Evolutionary conservation across 306 rosid genomes (phyloP).

Genomic region (Lagenaria siceraria): DNA sequence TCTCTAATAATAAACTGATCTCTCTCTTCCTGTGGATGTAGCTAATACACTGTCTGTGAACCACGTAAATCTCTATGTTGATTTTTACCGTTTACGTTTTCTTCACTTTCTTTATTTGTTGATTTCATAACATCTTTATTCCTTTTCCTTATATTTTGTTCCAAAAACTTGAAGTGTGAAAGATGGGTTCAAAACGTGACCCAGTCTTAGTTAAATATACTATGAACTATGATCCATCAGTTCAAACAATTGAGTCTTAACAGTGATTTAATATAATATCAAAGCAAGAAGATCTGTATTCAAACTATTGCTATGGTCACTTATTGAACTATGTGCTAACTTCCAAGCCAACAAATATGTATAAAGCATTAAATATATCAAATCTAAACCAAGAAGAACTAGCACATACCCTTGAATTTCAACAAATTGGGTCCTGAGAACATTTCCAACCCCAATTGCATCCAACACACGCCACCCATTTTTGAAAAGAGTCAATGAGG

Average conservation of each 20-base stretch:
- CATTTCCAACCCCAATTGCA: slow-evolving; percentile 70
- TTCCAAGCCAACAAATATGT: too few species aligned
- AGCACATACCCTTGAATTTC: slow-evolving; percentile 65
- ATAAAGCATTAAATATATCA: too few species aligned
- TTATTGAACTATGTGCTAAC: too few species aligned
- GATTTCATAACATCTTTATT: neutral
- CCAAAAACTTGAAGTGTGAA: neutral
- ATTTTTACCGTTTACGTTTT: too few species aligned
- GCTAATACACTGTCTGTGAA: too few species aligned
- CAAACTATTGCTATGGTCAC: neutral
- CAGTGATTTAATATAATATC: neutral
- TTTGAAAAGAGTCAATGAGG: slow-evolving; percentile 83
- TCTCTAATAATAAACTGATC: too few species aligned
- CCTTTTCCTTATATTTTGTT: neutral
- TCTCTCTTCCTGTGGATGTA: too few species aligned
- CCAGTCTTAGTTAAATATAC: neutral
- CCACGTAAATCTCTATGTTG: too few species aligned
- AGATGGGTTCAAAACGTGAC: neutral
- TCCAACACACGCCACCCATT: slow-evolving; percentile 84
- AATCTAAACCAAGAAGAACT: neutral
- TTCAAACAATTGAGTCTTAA: neutral
- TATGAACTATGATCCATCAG: neutral
- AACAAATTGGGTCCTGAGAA: slow-evolving; percentile 59
- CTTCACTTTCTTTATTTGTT: too few species aligned
- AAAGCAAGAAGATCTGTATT: neutral